Conservation (phyloP, 75 land plant genomes). For the Larix kaempferi region DNA sequence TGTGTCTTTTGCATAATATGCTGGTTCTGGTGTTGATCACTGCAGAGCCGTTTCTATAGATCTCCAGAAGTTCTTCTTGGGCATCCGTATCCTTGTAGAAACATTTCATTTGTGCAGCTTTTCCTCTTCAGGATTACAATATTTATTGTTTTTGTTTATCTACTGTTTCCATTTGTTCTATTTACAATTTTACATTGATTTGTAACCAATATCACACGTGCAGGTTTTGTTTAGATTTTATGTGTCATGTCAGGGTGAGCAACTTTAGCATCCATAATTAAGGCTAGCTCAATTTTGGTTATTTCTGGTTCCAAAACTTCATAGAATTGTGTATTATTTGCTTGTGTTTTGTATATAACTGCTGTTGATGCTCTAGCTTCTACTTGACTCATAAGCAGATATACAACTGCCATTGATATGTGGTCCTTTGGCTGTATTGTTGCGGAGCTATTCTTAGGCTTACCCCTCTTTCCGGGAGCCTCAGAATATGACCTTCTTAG, state of each 20-base stretch:
- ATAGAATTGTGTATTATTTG: neutral
- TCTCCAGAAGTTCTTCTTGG: conserved; percentile 99
- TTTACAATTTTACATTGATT: neutral
- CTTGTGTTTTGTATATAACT: neutral
- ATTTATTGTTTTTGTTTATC: neutral
- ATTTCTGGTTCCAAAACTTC: no score
- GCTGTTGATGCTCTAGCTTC: neutral
- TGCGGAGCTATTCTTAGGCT: conserved; percentile 89
- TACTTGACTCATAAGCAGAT: conserved; percentile 52
- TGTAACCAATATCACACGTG: neutral
- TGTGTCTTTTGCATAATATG: neutral
- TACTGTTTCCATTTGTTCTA: neutral
- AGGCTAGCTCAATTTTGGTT: neutral
- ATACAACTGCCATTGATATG: conserved; percentile 97
- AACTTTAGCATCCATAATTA: neutral
- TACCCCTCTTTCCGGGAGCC: conserved; percentile 90
- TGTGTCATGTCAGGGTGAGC: neutral
- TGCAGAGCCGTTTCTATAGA: conserved; percentile 97
- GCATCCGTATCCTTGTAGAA: conserved; percentile 79
- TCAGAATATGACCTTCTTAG: conserved; percentile 92
- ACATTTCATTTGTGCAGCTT: neutral
- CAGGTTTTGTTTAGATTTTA: neutral
- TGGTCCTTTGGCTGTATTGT: conserved; percentile 99
- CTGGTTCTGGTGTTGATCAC: conserved; percentile 9
- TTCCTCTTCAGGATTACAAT: neutral